A percentile compares a stretch with the other conserved stretches of the same genome.
These are phyloP conservation scores for Scedosporium aurantiacum DNA, from an alignment of 2,329 filamentous ascomycete species.

Conservation along the genomic window DNA sequence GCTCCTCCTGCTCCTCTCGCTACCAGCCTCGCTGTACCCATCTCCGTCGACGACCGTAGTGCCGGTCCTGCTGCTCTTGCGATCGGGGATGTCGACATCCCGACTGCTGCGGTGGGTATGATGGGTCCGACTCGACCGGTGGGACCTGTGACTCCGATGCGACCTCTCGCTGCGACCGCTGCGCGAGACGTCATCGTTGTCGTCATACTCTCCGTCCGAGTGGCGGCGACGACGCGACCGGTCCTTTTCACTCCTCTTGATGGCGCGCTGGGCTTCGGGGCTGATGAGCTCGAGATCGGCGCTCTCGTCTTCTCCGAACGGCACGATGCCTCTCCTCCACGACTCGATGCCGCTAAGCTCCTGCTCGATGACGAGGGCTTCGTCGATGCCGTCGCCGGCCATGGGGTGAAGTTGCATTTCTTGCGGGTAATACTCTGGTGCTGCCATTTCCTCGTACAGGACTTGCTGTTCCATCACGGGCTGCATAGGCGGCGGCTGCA, in stretches of 20 bases:
- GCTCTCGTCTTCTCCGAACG: constrained; percentile 32
- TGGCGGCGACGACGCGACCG: neutral
- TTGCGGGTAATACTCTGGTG: constrained; percentile 16
- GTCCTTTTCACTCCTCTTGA: constrained; percentile 16
- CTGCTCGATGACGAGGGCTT: constrained; percentile 46
- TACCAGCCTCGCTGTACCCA: constrained; percentile 26
- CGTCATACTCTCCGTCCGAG: constrained; percentile 15
- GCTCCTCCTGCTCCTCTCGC: constrained; percentile 21
- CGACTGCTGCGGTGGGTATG: constrained; percentile 15
- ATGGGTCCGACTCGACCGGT: neutral
- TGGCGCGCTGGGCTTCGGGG: constrained; percentile 39
- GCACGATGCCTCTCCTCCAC: constrained; percentile 46
- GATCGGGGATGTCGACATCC: constrained; percentile 15
- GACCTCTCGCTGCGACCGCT: constrained; percentile 12
- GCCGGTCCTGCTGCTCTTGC: constrained; percentile 13
- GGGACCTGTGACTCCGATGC: constrained; percentile 8
- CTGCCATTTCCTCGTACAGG: constrained; percentile 11
- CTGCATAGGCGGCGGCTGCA: constrained; percentile 5
- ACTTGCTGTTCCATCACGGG: constrained; percentile 11
- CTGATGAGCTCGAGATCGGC: constrained; percentile 48
- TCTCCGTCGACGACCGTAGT: constrained; percentile 11
- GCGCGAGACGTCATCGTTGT: constrained; percentile 29
- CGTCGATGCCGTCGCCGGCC: constrained; percentile 28
- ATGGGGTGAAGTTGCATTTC: constrained; percentile 15
- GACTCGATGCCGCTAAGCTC: constrained; percentile 47